Evolutionary conservation across 371 early-diverging fungal genomes (phyloP), one percentile per base, ranked within the genome.

Genomic region (Mucor ambiguus): DNA sequence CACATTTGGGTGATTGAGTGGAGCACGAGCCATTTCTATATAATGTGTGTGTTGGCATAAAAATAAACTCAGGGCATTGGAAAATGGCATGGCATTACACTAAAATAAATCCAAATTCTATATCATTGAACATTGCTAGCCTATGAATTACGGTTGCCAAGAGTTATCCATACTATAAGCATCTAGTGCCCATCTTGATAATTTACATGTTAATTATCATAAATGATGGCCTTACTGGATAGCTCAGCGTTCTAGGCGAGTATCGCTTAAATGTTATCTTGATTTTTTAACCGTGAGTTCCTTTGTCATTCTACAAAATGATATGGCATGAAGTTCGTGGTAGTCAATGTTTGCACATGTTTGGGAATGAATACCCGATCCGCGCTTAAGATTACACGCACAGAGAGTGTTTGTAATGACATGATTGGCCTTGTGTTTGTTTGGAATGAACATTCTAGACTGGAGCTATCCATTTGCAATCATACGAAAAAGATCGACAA

Each of bases 351-450:
- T 46, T 46, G 46, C 46, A 46, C 20, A 46, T 46, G 46, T 46
- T 46, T 46, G 46, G 46, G 46, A 46, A 46, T 46, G 10, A 46
- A 46, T 10, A 46, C 46, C 46, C 46, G 46, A 46, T 46, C 46
- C 46, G 46, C 9, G 46, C 10, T 46, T 20, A 46, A 46, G 11
- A 10, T 20, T 2, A 33, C 9, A 20, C 4, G 3, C 22, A 20
- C 10, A 33, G 30, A 30, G 8, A 3, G 20, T 46, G 4, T 5
- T 20, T 46, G 46, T 22, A 46, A 46, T 22, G n/a, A 4, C n/a
- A 8, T 46, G 46, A 22, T 20, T 46, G 46, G 46, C 46, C 46
- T 46, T n/a, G 22, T 46, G 41, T 46, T 8, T n/a, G 11, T 22
- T 22, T 46, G 46, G 4, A 5, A 46, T 10, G 46, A 46, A 35